Evolutionary conservation across 2,329 filamentous ascomycete species (phyloP).

Genomic region (Fonsecaea pedrosoi): DNA sequence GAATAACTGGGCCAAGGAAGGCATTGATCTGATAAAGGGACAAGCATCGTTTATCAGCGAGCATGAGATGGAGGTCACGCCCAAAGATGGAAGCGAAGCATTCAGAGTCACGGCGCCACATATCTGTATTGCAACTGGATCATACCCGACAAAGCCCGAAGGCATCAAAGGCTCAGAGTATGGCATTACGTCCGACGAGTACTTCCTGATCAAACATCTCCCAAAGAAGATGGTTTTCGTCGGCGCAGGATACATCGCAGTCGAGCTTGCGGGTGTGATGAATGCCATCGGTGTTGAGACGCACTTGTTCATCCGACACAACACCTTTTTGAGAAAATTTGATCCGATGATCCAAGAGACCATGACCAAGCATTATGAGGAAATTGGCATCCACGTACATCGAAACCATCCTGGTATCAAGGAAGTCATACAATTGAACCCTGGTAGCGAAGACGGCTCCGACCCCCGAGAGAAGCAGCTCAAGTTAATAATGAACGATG

Average conservation of each 20-base stretch:
- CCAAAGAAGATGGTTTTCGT: slow-evolving; percentile 59
- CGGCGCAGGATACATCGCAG: slow-evolving; percentile 60
- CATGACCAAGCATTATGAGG: slow-evolving; percentile 59
- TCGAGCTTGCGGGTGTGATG: slow-evolving; percentile 59
- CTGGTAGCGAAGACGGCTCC: slow-evolving; percentile 46
- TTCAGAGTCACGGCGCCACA: slow-evolving; percentile 53
- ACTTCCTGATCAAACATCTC: slow-evolving; percentile 59
- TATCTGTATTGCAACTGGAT: slow-evolving; percentile 58
- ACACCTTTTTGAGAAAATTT: slow-evolving; percentile 58
- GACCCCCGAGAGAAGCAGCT: slow-evolving; percentile 57
- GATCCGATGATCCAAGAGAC: slow-evolving; percentile 61
- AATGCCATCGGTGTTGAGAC: slow-evolving; percentile 58
- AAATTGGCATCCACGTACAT: slow-evolving; percentile 57
- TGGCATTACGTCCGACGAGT: slow-evolving; percentile 60
- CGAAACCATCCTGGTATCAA: slow-evolving; percentile 55
- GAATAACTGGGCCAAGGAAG: slow-evolving; percentile 57
- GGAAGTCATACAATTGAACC: slow-evolving; percentile 52
- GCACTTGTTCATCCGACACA: slow-evolving; percentile 58
- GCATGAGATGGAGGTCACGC: slow-evolving; percentile 54
- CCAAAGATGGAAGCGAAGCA: slow-evolving; percentile 51
- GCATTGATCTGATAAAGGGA: slow-evolving; percentile 58
- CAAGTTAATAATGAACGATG: slow-evolving; percentile 53
- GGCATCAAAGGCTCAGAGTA: slow-evolving; percentile 55
- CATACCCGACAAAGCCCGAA: slow-evolving; percentile 53
- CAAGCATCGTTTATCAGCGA: slow-evolving; percentile 54